Evolutionary conservation across 2,329 filamentous ascomycete genomes (phyloP).

Genomic region (Mariannaea sp.): DNA sequence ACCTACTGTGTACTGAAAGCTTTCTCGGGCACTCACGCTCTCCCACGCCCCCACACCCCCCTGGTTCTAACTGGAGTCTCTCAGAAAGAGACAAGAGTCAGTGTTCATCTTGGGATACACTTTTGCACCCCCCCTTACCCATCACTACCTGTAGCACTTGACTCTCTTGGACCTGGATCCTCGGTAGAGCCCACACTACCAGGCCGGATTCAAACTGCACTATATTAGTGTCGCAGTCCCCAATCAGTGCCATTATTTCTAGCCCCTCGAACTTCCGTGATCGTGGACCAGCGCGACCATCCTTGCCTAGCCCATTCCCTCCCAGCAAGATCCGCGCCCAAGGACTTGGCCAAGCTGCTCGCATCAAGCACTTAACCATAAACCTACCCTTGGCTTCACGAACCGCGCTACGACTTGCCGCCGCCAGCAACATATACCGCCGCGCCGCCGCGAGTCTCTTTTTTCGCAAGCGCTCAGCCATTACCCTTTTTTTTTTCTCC

Average conservation of each 20-base stretch:
- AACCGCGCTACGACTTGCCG: slow-evolving; percentile 43
- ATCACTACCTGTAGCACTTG: slow-evolving; percentile 43
- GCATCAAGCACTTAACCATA: slow-evolving; percentile 42
- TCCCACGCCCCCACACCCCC: slow-evolving; percentile 23
- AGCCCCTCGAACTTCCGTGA: slow-evolving; percentile 39
- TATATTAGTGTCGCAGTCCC: slow-evolving; percentile 49
- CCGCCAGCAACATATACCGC: slow-evolving; percentile 45
- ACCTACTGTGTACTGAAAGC: slow-evolving; percentile 29
- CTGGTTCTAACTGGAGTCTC: slow-evolving; percentile 34
- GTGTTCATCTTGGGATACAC: slow-evolving; percentile 36
- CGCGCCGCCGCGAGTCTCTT: slow-evolving; percentile 41
- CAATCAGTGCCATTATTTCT: slow-evolving; percentile 41
- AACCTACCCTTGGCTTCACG: slow-evolving; percentile 37
- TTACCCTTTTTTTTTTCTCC: slow-evolving; percentile 34
- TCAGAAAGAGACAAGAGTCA: slow-evolving; percentile 38
- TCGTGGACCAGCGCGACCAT: slow-evolving; percentile 39
- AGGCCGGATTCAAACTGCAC: slow-evolving; percentile 42
- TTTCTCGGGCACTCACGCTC: slow-evolving; percentile 29
- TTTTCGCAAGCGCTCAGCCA: slow-evolving; percentile 39
- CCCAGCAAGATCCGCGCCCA: slow-evolving; percentile 42
- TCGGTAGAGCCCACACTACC: slow-evolving; percentile 42
- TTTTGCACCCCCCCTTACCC: slow-evolving; percentile 36
- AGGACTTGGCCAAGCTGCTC: slow-evolving; percentile 42
- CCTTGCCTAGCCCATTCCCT: slow-evolving; percentile 39
- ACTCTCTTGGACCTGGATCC: slow-evolving; percentile 42